Evolutionary conservation across 805 yeast genomes (phyloP).

Genomic region (Saccharomyces paradoxus): DNA sequence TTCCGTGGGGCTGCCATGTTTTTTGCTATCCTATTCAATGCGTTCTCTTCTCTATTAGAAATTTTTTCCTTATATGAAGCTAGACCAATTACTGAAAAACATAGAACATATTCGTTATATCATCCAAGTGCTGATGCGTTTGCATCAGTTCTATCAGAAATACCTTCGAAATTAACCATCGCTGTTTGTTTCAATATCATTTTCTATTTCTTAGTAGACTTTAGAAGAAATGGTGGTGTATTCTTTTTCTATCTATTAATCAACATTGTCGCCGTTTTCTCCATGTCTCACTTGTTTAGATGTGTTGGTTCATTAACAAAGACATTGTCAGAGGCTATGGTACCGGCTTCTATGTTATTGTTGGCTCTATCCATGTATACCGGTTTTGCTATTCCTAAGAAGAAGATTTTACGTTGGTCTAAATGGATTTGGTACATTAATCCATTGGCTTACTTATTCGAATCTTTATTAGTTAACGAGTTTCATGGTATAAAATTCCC

Average conservation of each 20-base stretch:
- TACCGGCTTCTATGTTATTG: conserved; percentile 37
- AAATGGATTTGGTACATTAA: conserved; percentile 39
- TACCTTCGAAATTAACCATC: conserved; percentile 42
- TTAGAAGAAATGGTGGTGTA: conserved; percentile 44
- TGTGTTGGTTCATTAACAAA: conserved; percentile 35
- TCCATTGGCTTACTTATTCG: conserved; percentile 38
- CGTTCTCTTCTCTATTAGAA: conserved; percentile 53
- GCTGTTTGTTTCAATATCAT: conserved; percentile 41
- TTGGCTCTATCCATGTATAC: conserved; percentile 34
- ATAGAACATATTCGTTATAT: conserved; percentile 48
- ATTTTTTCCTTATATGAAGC: conserved; percentile 44
- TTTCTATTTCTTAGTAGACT: conserved; percentile 46
- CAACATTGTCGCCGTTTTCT: conserved; percentile 36
- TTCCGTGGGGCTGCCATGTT: conserved; percentile 54
- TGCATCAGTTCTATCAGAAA: conserved; percentile 51
- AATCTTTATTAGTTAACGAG: conserved; percentile 39
- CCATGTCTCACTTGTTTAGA: conserved; percentile 49
- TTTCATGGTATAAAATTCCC: conserved; percentile 31
- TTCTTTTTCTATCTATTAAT: conserved; percentile 47
- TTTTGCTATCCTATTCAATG: conserved; percentile 53
- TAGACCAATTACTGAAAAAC: conserved; percentile 52
- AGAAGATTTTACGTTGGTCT: conserved; percentile 40
- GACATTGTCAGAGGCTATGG: conserved; percentile 36
- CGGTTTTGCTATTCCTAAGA: conserved; percentile 39
- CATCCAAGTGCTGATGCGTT: conserved; percentile 59